Conservation (phyloP, 2,329 filamentous ascomycete genomes). For the Paecilomyces fulvus region DNA sequence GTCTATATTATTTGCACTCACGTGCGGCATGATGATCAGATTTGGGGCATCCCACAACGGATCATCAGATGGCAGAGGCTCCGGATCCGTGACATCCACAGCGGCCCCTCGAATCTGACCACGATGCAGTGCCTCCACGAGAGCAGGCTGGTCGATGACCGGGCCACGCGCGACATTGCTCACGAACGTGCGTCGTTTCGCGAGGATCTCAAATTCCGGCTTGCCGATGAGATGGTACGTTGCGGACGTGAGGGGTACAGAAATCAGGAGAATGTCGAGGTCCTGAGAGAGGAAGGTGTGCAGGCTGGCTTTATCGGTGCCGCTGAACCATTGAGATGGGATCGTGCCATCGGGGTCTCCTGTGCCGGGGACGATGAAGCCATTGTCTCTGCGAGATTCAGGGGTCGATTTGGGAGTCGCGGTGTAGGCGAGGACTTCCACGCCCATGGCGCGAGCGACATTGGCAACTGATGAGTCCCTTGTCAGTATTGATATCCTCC, state of each 20-base stretch:
- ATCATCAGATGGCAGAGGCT: slow-evolving; percentile 61
- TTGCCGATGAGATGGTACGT: slow-evolving; percentile 49
- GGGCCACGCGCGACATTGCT: slow-evolving; percentile 63
- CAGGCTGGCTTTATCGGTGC: slow-evolving; percentile 43
- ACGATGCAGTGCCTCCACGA: slow-evolving; percentile 53
- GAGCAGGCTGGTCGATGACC: slow-evolving; percentile 52
- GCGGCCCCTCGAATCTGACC: slow-evolving; percentile 57
- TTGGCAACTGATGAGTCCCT: slow-evolving; percentile 36
- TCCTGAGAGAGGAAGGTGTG: slow-evolving; percentile 48
- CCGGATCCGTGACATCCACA: slow-evolving; percentile 71
- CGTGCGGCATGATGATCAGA: slow-evolving; percentile 60
- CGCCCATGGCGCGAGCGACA: slow-evolving; percentile 57
- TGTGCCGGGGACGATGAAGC: slow-evolving; percentile 61
- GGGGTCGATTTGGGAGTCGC: slow-evolving; percentile 59
- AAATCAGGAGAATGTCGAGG: slow-evolving; percentile 50
- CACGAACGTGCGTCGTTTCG: slow-evolving; percentile 45
- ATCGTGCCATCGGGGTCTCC: slow-evolving; percentile 50
- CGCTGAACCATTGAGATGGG: slow-evolving; percentile 50
- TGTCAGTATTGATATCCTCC: slow-evolving; percentile 3
- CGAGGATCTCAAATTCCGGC: slow-evolving; percentile 49
- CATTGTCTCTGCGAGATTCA: slow-evolving; percentile 54
- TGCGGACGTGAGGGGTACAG: slow-evolving; percentile 48
- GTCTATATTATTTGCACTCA: slow-evolving; percentile 46
- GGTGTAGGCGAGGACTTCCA: slow-evolving; percentile 68
- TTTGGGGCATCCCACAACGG: slow-evolving; percentile 63